Conservation (phyloP, 2,329 filamentous ascomycete genomes). For the Fusarium siculi region DNA sequence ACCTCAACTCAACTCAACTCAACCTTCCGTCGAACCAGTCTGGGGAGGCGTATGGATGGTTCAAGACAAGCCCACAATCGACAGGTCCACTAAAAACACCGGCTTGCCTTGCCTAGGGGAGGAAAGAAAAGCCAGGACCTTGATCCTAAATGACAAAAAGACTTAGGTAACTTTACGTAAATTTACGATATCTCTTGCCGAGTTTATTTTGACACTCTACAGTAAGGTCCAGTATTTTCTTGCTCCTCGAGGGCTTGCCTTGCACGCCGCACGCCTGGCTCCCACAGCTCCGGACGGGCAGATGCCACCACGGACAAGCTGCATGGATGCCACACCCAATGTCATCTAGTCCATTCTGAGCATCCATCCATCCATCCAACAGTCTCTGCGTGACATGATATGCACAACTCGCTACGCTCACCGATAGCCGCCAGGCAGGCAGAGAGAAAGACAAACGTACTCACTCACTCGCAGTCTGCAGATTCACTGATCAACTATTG, state of each 20-base stretch:
- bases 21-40: constrained; percentile 5
- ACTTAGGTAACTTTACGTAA: too few species aligned
- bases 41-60: constrained; percentile 31
- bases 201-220: too few species aligned
- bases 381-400: constrained; percentile 43
- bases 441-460: constrained; percentile 23
- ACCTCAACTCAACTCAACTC: constrained; percentile 8
- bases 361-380: constrained; percentile 23
- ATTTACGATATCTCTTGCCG: too few species aligned
- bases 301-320: constrained; percentile 36
- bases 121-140: too few species aligned
- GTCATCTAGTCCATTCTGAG: constrained; percentile 21
- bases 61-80: constrained; percentile 34
- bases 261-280: constrained; percentile 24
- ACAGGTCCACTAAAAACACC: constrained; percentile 41
- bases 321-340: constrained; percentile 34
- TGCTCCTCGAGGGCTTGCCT: background rate
- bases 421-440: constrained; percentile 32
- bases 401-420: constrained; percentile 38
- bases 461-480: background rate
- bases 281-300: constrained; percentile 39
- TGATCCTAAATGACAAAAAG: too few species aligned
- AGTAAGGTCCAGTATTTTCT: too few species aligned
- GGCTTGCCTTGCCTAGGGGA: constrained; percentile 7
- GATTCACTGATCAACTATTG: background rate